phyloP scores from a whole-genome alignment of 768 basidiomycete species.

The Rhodotorula babjevae region DNA sequence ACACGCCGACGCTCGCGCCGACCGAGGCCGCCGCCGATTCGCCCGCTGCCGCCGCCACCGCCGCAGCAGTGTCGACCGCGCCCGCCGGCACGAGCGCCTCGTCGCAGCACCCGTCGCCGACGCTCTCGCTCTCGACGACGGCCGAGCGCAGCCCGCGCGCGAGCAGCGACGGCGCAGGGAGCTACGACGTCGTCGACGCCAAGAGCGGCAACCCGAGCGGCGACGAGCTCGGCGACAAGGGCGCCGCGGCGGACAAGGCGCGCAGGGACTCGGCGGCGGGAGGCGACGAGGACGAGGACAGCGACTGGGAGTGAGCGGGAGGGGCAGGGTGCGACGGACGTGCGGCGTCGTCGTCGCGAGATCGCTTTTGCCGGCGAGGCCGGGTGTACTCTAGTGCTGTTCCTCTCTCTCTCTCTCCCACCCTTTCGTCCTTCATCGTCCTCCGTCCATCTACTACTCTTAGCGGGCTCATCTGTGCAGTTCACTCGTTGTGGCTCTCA shows the following conservation, averaged over 20 bases:
- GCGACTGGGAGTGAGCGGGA: conserved; percentile 24
- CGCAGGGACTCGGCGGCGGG: background rate
- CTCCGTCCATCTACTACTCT: too few species aligned
- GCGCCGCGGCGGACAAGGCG: background rate
- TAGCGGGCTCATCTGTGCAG: background rate
- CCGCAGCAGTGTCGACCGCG: conserved; percentile 1
- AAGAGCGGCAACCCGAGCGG: conserved; percentile 31
- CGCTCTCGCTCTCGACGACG: background rate
- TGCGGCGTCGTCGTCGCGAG: too few species aligned
- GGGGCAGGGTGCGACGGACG: background rate
- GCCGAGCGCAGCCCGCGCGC: background rate
- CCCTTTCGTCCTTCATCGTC: background rate
- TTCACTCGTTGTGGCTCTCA: background rate
- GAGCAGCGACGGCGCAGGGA: conserved; percentile 30
- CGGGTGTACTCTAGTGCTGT: background rate
- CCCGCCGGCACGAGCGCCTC: conserved; percentile 1
- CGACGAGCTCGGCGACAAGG: background rate
- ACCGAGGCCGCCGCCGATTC: too few species aligned
- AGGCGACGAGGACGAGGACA: conserved; percentile 20
- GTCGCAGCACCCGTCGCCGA: conserved; percentile 5
- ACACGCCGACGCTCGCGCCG: background rate
- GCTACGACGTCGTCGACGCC: conserved; percentile 39
- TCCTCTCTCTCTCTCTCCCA: background rate
- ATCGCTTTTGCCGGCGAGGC: background rate
- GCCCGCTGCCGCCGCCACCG: background rate